Percentiles rank a stretch among this genome's conserved stretches.
Conservation (phyloP, 1,284 basidiomycete species). For the Cutaneotrichosporon spelunceum region DNA sequence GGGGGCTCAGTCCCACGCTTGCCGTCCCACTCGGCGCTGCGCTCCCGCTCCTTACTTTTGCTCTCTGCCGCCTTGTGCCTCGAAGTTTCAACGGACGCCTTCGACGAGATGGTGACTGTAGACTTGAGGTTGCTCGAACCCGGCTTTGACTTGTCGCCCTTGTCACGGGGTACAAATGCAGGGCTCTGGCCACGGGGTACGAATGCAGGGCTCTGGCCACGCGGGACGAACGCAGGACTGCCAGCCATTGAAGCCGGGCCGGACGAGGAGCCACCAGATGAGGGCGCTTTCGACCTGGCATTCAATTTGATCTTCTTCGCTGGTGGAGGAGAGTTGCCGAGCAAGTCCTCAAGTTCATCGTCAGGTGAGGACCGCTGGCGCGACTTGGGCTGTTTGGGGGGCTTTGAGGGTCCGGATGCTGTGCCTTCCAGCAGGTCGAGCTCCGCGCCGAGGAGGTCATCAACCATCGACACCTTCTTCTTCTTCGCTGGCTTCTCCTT, state of each 20-base stretch:
- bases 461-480: conserved; percentile 24
- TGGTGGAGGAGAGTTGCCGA: conserved; percentile 26
- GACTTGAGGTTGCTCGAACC: not conserved
- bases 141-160: conserved; percentile 2
- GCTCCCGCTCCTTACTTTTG: conserved; percentile 5
- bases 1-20: not conserved
- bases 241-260: not conserved
- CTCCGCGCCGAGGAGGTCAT: conserved; percentile 51
- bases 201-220: not conserved
- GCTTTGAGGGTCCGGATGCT: not conserved
- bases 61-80: not conserved
- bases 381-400: not conserved
- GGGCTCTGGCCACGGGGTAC: not conserved
- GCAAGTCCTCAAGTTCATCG: conserved; percentile 32
- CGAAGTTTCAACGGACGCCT: not conserved
- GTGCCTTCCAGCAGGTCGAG: conserved; percentile 44
- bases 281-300: conserved; percentile 5
- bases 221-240: not conserved
- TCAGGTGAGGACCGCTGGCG: conserved; percentile 1
- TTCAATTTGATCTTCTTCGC: conserved; percentile 39
- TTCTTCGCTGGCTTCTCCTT: conserved; percentile 18
- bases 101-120: not conserved
- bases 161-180: conserved; percentile 2
- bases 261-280: not conserved
- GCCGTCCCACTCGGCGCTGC: not conserved